These are phyloP conservation scores for Podospora anserina DNA, from an alignment of 495 filamentous ascomycete genomes.

Conservation along the genomic window DNA sequence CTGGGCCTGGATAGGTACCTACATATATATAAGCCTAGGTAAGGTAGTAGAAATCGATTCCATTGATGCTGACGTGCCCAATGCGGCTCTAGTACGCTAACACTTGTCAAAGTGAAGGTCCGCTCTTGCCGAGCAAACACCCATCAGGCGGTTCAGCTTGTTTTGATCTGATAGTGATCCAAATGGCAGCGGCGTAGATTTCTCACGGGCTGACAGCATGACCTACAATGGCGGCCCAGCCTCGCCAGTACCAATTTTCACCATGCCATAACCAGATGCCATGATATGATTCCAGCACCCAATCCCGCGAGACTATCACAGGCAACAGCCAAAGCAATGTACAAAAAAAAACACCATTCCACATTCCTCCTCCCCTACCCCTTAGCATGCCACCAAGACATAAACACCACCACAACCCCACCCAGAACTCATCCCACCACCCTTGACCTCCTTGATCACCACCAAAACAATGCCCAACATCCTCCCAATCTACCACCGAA, in stretches of 20 bases:
- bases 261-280: background rate
- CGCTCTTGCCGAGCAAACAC: too few species aligned
- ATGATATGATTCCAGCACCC: background rate
- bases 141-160: too few species aligned
- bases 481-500: background rate
- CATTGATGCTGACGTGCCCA: too few species aligned
- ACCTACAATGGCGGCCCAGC: background rate
- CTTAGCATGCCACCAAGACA: background rate
- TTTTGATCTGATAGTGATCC: too few species aligned
- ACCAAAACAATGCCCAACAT: background rate
- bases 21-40: too few species aligned
- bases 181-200: background rate
- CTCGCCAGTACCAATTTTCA: background rate
- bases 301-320: background rate
- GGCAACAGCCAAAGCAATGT: background rate
- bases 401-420: background rate
- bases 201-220: background rate
- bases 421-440: background rate
- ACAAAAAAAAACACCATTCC: background rate
- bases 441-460: background rate
- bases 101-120: too few species aligned
- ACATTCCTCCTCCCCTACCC: background rate
- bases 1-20: too few species aligned
- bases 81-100: too few species aligned
- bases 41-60: too few species aligned